Conservation (phyloP, 805 yeast genomes). For the Candida schatavii region DNA sequence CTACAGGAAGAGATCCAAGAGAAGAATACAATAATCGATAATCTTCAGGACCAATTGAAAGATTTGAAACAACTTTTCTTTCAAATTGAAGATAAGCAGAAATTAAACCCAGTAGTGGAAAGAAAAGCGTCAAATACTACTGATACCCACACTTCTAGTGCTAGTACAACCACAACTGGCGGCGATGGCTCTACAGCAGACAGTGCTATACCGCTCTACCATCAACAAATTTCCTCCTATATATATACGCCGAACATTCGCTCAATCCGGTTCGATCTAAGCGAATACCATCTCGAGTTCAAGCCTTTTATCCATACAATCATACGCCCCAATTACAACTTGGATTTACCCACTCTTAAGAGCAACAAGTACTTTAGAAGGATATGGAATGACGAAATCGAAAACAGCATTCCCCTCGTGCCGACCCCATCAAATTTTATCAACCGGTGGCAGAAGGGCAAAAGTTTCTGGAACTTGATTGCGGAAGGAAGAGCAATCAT, state of each 20-base stretch:
- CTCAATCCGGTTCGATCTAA: slow-evolving; percentile 45
- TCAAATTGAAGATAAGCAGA: slow-evolving; percentile 46
- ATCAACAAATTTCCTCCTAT: slow-evolving; percentile 19
- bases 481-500: slow-evolving; percentile 79
- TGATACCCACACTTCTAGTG: background rate
- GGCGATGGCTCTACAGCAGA: background rate
- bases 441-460: slow-evolving; percentile 42
- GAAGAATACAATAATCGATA: slow-evolving; percentile 63
- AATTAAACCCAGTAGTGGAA: slow-evolving; percentile 14
- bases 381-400: slow-evolving; percentile 74
- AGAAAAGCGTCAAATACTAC: background rate
- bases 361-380: slow-evolving; percentile 60
- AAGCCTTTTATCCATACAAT: slow-evolving; percentile 36
- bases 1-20: slow-evolving; percentile 56
- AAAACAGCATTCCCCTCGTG: slow-evolving; percentile 33
- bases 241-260: slow-evolving; percentile 33
- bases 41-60: slow-evolving; percentile 62
- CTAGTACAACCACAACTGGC: background rate
- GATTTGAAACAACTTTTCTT: slow-evolving; percentile 62
- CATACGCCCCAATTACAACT: slow-evolving; percentile 30
- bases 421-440: slow-evolving; percentile 54
- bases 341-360: slow-evolving; percentile 42
- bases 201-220: slow-evolving; percentile 7
- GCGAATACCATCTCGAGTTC: slow-evolving; percentile 42
- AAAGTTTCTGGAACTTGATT: slow-evolving; percentile 58